These are phyloP conservation scores for Stylonectria norvegica DNA, from an alignment of 2,329 filamentous ascomycete species.

Conservation along the genomic window DNA sequence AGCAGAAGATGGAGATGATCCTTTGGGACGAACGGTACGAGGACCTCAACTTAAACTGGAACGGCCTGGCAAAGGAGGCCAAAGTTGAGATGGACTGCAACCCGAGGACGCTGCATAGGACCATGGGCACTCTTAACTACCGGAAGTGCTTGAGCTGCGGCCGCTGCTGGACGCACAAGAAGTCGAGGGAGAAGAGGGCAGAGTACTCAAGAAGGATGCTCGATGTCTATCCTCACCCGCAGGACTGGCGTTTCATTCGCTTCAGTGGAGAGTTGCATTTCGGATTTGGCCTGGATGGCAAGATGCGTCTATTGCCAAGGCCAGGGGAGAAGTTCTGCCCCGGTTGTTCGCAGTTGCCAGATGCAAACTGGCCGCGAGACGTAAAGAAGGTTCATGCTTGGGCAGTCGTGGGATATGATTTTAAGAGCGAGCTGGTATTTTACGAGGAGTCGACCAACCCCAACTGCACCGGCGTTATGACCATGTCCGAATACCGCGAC, in stretches of 20 bases:
- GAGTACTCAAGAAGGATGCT: slow-evolving; percentile 35
- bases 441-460: slow-evolving; percentile 36
- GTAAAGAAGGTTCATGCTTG: slow-evolving; percentile 34
- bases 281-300: slow-evolving; percentile 37
- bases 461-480: slow-evolving; percentile 31
- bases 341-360: slow-evolving; percentile 22
- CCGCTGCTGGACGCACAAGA: slow-evolving; percentile 29
- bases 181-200: slow-evolving; percentile 31
- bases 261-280: slow-evolving; percentile 39
- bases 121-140: slow-evolving; percentile 37
- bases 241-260: slow-evolving; percentile 32
- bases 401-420: slow-evolving; percentile 34
- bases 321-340: slow-evolving; percentile 34
- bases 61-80: slow-evolving; percentile 32
- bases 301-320: slow-evolving; percentile 33
- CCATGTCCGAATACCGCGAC: slow-evolving; percentile 34
- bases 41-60: slow-evolving; percentile 33
- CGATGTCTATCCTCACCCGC: slow-evolving; percentile 28
- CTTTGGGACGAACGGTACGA: slow-evolving; percentile 37
- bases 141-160: slow-evolving; percentile 33
- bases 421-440: slow-evolving; percentile 38
- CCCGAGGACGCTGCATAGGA: slow-evolving; percentile 34
- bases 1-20: slow-evolving; percentile 36
- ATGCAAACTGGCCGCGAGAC: slow-evolving; percentile 32
- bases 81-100: slow-evolving; percentile 33